These are phyloP conservation scores for Sicyos baderoa DNA, from an alignment of 306 rosid genomes.

Conservation along the genomic window DNA sequence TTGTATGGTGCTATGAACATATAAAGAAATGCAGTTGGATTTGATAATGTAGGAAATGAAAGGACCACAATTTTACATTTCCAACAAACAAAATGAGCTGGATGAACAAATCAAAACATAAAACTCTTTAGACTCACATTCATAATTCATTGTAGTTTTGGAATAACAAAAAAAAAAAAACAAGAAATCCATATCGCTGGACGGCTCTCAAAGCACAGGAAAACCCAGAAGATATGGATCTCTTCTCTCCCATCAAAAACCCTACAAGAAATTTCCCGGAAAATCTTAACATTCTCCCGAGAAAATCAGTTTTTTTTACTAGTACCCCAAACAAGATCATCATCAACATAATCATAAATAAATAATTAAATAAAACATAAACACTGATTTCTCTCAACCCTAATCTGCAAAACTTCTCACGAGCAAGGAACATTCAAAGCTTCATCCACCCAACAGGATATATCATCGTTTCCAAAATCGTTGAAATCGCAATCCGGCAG, in stretches of 20 bases:
- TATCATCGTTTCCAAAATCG: slow-evolving; percentile 52
- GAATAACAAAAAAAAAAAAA: neutral
- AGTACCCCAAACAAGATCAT: neutral
- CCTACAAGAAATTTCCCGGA: neutral
- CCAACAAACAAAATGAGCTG: neutral
- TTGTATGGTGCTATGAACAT: neutral
- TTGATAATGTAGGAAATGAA: neutral
- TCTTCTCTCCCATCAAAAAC: neutral
- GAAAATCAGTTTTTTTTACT: slow-evolving; percentile 1
- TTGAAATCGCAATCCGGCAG: slow-evolving; percentile 72
- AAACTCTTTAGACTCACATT: neutral
- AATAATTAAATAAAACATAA: neutral
- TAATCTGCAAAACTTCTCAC: slow-evolving; percentile 48
- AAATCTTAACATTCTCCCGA: slow-evolving; percentile 9
- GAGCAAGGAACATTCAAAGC: slow-evolving; percentile 56
- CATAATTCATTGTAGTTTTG: neutral
- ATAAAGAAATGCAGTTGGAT: neutral
- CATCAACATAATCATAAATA: neutral
- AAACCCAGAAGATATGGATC: slow-evolving; percentile 8
- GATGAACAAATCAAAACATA: neutral
- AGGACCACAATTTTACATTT: neutral
- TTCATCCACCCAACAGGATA: slow-evolving; percentile 60
- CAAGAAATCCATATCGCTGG: slow-evolving; percentile 6
- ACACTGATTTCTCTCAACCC: neutral
- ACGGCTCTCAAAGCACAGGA: slow-evolving; percentile 20